Percentiles rank a stretch among this genome's conserved stretches.
Evolutionary conservation across 75 land plant genomes (phyloP).

Genomic region (Larix kaempferi): DNA sequence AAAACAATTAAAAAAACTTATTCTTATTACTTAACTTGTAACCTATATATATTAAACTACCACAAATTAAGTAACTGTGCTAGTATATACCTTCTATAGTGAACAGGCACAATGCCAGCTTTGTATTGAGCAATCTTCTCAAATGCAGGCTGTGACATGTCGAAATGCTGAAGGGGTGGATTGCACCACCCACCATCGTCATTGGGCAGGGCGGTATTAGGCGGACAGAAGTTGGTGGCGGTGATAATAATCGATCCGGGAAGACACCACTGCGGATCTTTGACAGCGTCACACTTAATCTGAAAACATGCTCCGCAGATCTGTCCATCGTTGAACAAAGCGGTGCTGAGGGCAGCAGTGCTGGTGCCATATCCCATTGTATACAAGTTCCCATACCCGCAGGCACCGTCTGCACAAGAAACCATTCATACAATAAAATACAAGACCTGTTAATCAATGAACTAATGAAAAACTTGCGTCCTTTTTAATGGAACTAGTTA

Average conservation of each 20-base stretch:
- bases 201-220: conserved; percentile 21
- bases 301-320: conserved; percentile 60
- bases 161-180: conserved; percentile 57
- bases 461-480: too few relatives aligned
- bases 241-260: conserved; percentile 38
- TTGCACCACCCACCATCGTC: conserved; percentile 67
- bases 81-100: conserved; percentile 26
- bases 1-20: too few relatives aligned
- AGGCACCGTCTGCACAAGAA: conserved; percentile 30
- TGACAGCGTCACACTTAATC: conserved; percentile 31
- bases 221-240: conserved; percentile 61
- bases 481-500: too few relatives aligned
- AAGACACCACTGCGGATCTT: conserved; percentile 43
- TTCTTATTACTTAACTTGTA: background rate
- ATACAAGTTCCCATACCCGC: conserved; percentile 42
- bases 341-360: conserved; percentile 51
- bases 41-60: background rate
- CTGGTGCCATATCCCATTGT: conserved; percentile 38
- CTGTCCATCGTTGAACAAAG: conserved; percentile 43
- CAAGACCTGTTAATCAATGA: too few relatives aligned
- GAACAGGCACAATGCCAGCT: conserved; percentile 55
- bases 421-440: too few relatives aligned
- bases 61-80: background rate
- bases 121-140: conserved; percentile 36
- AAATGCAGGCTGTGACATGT: conserved; percentile 44